These are phyloP conservation scores for Xylariaceae sp. DNA, from an alignment of 2,329 filamentous ascomycete genomes.

Conservation along the genomic window DNA sequence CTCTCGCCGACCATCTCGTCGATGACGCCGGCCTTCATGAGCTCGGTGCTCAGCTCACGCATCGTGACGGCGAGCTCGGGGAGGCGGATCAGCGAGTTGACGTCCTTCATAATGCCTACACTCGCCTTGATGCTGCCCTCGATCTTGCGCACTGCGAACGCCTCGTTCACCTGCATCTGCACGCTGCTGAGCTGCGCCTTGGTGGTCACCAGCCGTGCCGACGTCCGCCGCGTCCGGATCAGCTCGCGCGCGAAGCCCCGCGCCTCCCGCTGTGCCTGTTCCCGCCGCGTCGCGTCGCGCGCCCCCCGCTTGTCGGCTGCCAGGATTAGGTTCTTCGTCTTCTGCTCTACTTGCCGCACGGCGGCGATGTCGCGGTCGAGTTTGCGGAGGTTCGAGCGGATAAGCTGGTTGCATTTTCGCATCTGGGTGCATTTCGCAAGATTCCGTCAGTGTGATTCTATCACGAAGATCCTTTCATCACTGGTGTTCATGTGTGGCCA, in stretches of 20 bases:
- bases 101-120: conserved; percentile 95
- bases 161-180: conserved; percentile 97
- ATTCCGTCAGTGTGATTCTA: conserved; percentile 3
- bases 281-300: conserved; percentile 76
- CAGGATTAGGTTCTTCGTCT: conserved; percentile 85
- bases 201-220: conserved; percentile 76
- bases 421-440: conserved; percentile 60
- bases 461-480: background rate
- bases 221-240: conserved; percentile 79
- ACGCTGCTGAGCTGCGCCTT: conserved; percentile 93
- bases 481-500: no score
- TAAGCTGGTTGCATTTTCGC: conserved; percentile 91
- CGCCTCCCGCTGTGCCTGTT: conserved; percentile 81
- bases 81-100: conserved; percentile 82
- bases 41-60: conserved; percentile 82
- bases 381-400: conserved; percentile 89
- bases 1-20: conserved; percentile 95
- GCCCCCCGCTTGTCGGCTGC: conserved; percentile 82
- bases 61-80: conserved; percentile 90
- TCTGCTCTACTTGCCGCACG: conserved; percentile 78
- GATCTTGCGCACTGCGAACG: conserved; percentile 93
- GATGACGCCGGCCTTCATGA: conserved; percentile 94
- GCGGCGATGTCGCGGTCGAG: conserved; percentile 89
- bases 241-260: conserved; percentile 90
- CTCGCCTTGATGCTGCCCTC: conserved; percentile 87